Percentiles rank a stretch among this genome's conserved stretches.
Conservation (phyloP, 441 rosid species). For the Mallotus repandus region DNA sequence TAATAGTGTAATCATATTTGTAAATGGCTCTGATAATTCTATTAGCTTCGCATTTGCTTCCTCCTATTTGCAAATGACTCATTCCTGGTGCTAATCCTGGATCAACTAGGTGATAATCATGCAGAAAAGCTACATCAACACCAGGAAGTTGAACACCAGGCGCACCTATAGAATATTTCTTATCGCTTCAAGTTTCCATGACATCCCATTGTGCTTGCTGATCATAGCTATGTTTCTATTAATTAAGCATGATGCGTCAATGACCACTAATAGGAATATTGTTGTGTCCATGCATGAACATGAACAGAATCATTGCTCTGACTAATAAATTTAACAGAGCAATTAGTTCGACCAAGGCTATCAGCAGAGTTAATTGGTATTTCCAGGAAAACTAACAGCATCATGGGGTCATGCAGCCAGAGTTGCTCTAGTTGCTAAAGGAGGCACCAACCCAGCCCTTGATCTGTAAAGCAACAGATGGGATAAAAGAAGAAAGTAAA, state of each 20-base stretch:
- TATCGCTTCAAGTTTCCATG: too few species aligned
- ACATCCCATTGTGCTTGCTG: background rate
- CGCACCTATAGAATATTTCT: background rate
- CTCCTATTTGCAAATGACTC: background rate
- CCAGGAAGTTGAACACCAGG: background rate
- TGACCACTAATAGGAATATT: conserved; percentile 21
- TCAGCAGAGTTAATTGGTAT: conserved; percentile 12
- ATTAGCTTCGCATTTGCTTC: background rate
- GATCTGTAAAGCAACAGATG: conserved; percentile 49
- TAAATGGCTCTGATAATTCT: background rate
- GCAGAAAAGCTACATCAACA: too few species aligned
- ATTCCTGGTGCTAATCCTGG: background rate
- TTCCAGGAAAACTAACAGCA: conserved; percentile 23
- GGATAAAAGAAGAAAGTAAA: background rate
- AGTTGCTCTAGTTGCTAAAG: conserved; percentile 82
- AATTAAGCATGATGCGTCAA: conserved; percentile 31
- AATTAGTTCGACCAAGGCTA: conserved; percentile 21
- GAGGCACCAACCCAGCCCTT: conserved; percentile 49
- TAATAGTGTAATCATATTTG: too few species aligned
- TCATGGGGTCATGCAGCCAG: conserved; percentile 73
- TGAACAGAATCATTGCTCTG: conserved; percentile 30
- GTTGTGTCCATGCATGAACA: conserved; percentile 28
- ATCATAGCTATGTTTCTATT: background rate
- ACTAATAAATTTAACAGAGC: conserved; percentile 24
- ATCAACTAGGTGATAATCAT: background rate